These are phyloP conservation scores for Lactarius quietus DNA, from an alignment of 768 basidiomycete genomes.

Conservation along the genomic window DNA sequence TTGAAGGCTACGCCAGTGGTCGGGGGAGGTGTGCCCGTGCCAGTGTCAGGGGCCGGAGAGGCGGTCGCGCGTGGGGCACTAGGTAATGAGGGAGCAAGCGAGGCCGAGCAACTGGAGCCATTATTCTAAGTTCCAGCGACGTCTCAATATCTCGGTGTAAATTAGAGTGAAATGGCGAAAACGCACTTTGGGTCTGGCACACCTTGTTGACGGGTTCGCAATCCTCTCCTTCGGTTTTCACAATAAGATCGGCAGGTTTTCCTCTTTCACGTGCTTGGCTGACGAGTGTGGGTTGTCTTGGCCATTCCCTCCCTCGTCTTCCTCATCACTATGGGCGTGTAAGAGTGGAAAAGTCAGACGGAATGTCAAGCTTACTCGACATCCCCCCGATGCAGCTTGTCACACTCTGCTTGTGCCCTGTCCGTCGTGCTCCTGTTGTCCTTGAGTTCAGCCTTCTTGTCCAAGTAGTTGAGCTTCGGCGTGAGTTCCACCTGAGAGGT, in stretches of 20 bases:
- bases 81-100: constrained; percentile 29
- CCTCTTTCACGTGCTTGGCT: constrained; percentile 44
- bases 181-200: constrained; percentile 32
- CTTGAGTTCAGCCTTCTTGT: constrained; percentile 53
- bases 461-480: constrained; percentile 68
- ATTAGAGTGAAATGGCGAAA: constrained; percentile 23
- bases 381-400: constrained; percentile 72
- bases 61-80: constrained; percentile 23
- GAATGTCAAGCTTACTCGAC: constrained; percentile 66
- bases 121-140: constrained; percentile 26
- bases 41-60: constrained; percentile 43
- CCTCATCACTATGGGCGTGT: constrained; percentile 50
- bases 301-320: constrained; percentile 47
- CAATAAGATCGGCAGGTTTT: constrained; percentile 31
- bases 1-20: constrained; percentile 54
- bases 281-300: constrained; percentile 35
- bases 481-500: constrained; percentile 66
- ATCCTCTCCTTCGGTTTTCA: constrained; percentile 33
- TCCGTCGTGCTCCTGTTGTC: constrained; percentile 55
- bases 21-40: constrained; percentile 32
- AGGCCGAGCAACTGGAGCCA: constrained; percentile 13
- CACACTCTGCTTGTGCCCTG: constrained; percentile 65
- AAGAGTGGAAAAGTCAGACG: not conserved
- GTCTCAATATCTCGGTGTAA: constrained; percentile 13
- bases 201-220: not conserved